Base-by-base conservation (phyloP, 768 basidiomycete genomes). In the Trametes maxima region DNA sequence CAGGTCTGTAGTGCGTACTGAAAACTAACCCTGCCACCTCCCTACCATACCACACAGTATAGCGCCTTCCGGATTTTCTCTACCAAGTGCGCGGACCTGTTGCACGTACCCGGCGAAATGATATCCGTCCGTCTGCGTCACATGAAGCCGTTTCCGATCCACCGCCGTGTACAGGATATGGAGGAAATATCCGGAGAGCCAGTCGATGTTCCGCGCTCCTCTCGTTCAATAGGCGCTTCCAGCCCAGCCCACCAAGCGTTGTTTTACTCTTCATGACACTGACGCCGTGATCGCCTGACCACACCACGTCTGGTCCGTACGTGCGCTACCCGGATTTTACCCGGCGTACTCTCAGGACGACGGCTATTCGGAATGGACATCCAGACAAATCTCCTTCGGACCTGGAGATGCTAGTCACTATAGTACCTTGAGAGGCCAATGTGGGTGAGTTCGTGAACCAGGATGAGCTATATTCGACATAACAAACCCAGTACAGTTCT, bases 211-310 rank as follows among this genome's bases (percentile, higher is more conserved):
- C 35, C 44, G 33, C 3, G 33, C 3, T 5, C 16, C 43, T 11
- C 43, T n/a, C 17, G 36, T 45, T 46, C n/a, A 45, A 37, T 43
- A 4, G 53, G 10, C 10, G 33, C 35, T 13, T 33, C 7, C 28
- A 33, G 42, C 33, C 17, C 22, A 4, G 46, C 17, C 14, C 21
- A n/a, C 3, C n/a, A 3, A 45, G 16, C 1, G 44, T 19, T 19
- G 16, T n/a, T n/a, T 39, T 7, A 47, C 33, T 36, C 14, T 22
- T 4, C 42, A 42, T 43, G n/a, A 17, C 24, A 21, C 33, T 40
- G 24, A 12, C 19, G 49, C n/a, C 50, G 17, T 21, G 61, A 19
- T 43, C 54, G 42, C 55, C 33, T 62, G 61, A 62, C 55, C 55
- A 10, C 13, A 22, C 12, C 33, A 21, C n/a, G 21, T 13, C 42